Evolutionary conservation across 108 stramenopile species (phyloP), one percentile per base, ranked within the genome.

Genomic region (Pseudonitzschia multistriata): DNA sequence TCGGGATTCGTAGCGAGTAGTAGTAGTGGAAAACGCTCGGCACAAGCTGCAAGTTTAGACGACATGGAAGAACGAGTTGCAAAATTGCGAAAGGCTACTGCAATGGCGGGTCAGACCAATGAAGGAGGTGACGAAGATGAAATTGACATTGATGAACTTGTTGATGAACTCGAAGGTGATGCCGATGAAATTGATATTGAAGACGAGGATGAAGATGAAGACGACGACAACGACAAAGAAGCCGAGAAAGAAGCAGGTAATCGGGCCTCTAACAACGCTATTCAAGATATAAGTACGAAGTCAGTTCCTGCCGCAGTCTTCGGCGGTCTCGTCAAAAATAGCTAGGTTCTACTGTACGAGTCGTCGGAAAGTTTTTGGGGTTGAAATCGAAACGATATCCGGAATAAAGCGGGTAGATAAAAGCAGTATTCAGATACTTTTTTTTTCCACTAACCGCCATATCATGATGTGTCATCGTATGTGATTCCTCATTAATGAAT

Each of bases 51-150:
- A 0, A 83, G 85, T 36, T 75, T 97, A 70, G 92, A 90, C 29
- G 92, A 90, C 25, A 75, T 97, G 27, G 96, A 97, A 74, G 84
- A 93, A 49, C 84, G 90, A 57, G 97, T 90, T 3, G 89, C 89
- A 33, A 85, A 83, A 65, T 77, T 93, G 48, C 83, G 85, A 10
- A 83, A 89, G 68, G 83, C 77, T 3, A 83, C 85, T 40, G 81
- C 68, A 1, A 74, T 36, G 7, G 69, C 52, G 24, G 25, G 29
- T 19, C n/a, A 57, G 25, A 36, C 45, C 14, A 55, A 72, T 24
- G 35, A 56, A 1, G 66, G 70, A 74, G 77, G 42, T 24, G 84
- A 79, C 53, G 88, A 76, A 50, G 91, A 88, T 45, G 94, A 95
- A 73, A 92, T 89, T 45, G 92, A 93, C 54, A 77, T 92, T 60